These are phyloP conservation scores for Aspergillus biplanus DNA, from an alignment of 495 filamentous ascomycete species.

Conservation along the genomic window DNA sequence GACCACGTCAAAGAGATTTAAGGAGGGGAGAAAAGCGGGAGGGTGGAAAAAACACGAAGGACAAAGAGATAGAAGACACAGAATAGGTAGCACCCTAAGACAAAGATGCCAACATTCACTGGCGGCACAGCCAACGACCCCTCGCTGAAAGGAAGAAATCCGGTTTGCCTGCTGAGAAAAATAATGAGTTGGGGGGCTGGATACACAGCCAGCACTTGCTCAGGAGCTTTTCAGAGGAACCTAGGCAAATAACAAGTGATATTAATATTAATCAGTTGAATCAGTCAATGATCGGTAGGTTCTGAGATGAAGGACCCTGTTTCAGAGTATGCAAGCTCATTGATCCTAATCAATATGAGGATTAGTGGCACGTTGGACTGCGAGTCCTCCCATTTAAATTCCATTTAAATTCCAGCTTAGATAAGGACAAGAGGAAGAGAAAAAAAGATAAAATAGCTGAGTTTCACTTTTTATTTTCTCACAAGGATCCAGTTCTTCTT, in stretches of 20 bases:
- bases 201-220: constrained; percentile 11
- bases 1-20: not conserved
- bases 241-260: constrained; percentile 4
- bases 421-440: no score
- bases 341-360: constrained; percentile 7
- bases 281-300: not conserved
- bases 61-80: not conserved
- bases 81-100: constrained; percentile 9
- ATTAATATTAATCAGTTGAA: not conserved
- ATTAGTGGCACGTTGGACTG: constrained; percentile 1
- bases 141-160: constrained; percentile 7
- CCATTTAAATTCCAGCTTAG: constrained; percentile 1
- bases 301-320: constrained; percentile 23
- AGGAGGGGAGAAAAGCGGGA: not conserved
- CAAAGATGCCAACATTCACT: constrained; percentile 11
- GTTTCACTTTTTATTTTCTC: not conserved
- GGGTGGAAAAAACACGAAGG: constrained; percentile 3
- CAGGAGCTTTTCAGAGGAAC: not conserved
- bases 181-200: constrained; percentile 1
- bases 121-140: constrained; percentile 19
- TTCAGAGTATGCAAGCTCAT: constrained; percentile 19
- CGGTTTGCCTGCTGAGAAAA: constrained; percentile 11
- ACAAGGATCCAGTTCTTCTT: not conserved
- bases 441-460: not conserved
- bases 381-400: constrained; percentile 2